phyloP scores from a whole-genome alignment of 768 basidiomycete genomes.

The Infundibulicybe gibba region DNA sequence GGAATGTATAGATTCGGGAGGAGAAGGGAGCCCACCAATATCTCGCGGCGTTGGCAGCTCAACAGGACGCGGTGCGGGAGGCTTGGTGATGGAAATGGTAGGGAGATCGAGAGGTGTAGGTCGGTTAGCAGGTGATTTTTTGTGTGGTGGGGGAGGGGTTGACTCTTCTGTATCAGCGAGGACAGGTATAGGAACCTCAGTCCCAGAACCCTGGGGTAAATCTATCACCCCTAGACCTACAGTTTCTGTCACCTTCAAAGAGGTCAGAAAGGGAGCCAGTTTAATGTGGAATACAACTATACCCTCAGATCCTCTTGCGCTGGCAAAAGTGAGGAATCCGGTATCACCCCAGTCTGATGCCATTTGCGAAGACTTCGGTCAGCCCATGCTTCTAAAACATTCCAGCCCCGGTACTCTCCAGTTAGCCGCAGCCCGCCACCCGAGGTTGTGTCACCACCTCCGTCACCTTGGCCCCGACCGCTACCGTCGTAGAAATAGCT shows the following conservation, averaged over 20 bases:
- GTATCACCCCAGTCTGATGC: constrained; percentile 74
- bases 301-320: constrained; percentile 48
- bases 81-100: constrained; percentile 61
- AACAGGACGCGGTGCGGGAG: constrained; percentile 69
- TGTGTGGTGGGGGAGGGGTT: constrained; percentile 14
- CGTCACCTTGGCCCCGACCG: constrained; percentile 75
- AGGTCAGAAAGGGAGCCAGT: constrained; percentile 1
- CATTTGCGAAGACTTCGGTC: constrained; percentile 85
- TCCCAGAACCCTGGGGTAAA: constrained; percentile 36
- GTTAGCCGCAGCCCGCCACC: constrained; percentile 70
- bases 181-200: constrained; percentile 63
- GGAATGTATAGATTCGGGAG: constrained; percentile 40
- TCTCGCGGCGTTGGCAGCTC: constrained; percentile 63
- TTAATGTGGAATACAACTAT: constrained; percentile 16
- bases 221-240: constrained; percentile 38
- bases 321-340: constrained; percentile 38
- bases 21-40: constrained; percentile 42
- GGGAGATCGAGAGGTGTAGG: constrained; percentile 33
- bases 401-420: constrained; percentile 92
- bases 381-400: constrained; percentile 89
- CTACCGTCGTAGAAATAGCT: constrained; percentile 83
- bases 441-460: constrained; percentile 68
- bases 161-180: constrained; percentile 38
- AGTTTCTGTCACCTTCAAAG: constrained; percentile 35
- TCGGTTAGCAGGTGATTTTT: constrained; percentile 10